Base-by-base conservation (phyloP, 306 rosid species). In the Cajanus cajan region DNA sequence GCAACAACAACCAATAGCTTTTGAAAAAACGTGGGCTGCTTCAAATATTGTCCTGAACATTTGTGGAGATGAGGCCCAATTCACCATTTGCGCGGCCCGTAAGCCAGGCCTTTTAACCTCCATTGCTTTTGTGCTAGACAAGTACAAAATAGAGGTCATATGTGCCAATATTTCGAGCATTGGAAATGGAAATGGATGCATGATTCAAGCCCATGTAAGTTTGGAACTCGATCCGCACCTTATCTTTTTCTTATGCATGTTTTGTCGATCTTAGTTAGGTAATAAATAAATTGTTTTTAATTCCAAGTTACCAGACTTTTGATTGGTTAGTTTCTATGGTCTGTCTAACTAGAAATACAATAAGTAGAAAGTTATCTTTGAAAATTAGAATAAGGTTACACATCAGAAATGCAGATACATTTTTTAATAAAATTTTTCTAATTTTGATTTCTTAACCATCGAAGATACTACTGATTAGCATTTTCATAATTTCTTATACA, bases 201-300 rank as follows among this genome's bases (percentile, higher is more conserved):
- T 92, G 91, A 79, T 94, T 78, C 86, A 80, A 3, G 83, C 86
- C 1, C 90, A 74, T 63, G 98, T 91, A 80, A 90, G 94, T 82
- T 70, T 16, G 0, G 1, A 47, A 43, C 50, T 50, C 12, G 0
- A 51, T 33, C 64, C 13, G 45, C 13, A 12, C 3, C 12, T 36
- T 65, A 6, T 76, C 13, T n/a, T 10, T 44, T 62, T 75, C 2
- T 11, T 37, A 19, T 37, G 12, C 4, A 8, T n/a, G 21, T 0
- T 72, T 36, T 52, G 7, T 43, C 2, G 21, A 24, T 44, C n/a
- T 22, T 18, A 4, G 18, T 33, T 14, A 15, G 22, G 24, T 15
- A 33, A 7, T 33, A n/a, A 15, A 15, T 28, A 4, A 22, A 55
- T 25, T 24, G n/a, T 25, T 31, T 24, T 59, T 59, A 13, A 28